These are phyloP conservation scores for Saccharomyces hybrid DNA, from an alignment of 1,139 yeast species.

Conservation along the genomic window DNA sequence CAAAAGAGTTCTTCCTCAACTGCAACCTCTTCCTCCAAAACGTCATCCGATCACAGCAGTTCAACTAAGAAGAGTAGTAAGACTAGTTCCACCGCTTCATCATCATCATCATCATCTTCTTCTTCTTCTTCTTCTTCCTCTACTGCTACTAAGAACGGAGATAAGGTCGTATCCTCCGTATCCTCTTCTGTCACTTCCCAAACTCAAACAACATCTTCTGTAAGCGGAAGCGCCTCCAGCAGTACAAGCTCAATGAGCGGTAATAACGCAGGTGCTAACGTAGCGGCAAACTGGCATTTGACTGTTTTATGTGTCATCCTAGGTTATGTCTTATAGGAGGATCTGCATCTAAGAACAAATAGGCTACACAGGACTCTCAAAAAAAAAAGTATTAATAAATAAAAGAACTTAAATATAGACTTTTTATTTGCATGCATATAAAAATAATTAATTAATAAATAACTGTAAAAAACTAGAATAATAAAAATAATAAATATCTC, in stretches of 20 bases:
- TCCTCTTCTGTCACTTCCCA: constrained; percentile 19
- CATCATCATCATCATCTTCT: constrained; percentile 11
- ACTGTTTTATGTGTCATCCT: background rate
- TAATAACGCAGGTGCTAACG: background rate
- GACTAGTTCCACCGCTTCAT: constrained; percentile 11
- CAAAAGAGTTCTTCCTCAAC: background rate
- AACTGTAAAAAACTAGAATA: background rate
- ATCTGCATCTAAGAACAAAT: background rate
- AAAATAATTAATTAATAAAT: background rate
- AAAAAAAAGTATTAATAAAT: background rate
- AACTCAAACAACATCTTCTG: constrained; percentile 4
- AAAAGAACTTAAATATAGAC: background rate
- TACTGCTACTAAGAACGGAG: constrained; percentile 1
- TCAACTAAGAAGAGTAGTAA: constrained; percentile 4
- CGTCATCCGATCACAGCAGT: constrained; percentile 1
- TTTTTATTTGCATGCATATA: background rate
- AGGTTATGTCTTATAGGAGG: background rate
- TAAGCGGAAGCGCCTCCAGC: constrained; percentile 5
- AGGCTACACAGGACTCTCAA: background rate
- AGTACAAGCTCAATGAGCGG: background rate
- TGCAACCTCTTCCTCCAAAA: constrained; percentile 8
- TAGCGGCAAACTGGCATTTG: background rate
- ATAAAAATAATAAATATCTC: background rate
- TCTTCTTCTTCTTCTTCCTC: constrained; percentile 19
- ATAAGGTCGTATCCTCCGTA: constrained; percentile 7